phyloP scores from a whole-genome alignment of 2,329 filamentous ascomycete species.

The Phaeoacremonium minimum region DNA sequence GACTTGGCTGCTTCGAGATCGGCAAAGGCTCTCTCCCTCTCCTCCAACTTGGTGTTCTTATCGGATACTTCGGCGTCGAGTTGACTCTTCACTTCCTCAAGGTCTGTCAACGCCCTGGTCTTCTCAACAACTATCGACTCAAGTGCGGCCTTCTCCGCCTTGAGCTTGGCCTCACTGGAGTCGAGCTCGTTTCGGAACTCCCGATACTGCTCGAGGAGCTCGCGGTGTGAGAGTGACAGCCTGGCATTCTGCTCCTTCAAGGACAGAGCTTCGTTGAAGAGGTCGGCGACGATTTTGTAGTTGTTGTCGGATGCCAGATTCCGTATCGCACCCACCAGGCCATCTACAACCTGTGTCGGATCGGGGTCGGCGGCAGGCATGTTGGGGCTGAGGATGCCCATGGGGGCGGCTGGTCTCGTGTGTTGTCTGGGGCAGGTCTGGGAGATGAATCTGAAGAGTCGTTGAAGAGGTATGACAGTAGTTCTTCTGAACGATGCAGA shows the following conservation, averaged over 20 bases:
- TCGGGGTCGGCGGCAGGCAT: slow-evolving; percentile 3
- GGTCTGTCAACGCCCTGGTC: neutral
- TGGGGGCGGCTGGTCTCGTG: too few species aligned
- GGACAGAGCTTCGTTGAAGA: slow-evolving; percentile 25
- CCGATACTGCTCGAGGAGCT: slow-evolving; percentile 26
- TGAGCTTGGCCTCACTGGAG: slow-evolving; percentile 14
- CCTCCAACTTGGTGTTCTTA: slow-evolving; percentile 12
- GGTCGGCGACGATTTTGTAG: slow-evolving; percentile 25
- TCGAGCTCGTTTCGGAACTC: slow-evolving; percentile 25
- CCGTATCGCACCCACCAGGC: slow-evolving; percentile 25
- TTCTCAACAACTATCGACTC: slow-evolving; percentile 1
- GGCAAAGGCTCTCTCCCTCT: slow-evolving; percentile 7
- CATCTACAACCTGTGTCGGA: slow-evolving; percentile 19
- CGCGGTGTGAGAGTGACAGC: slow-evolving; percentile 21
- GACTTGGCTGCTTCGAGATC: slow-evolving; percentile 1
- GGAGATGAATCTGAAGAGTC: too few species aligned
- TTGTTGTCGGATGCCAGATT: slow-evolving; percentile 24
- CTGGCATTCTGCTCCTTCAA: slow-evolving; percentile 24
- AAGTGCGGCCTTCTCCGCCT: slow-evolving; percentile 13
- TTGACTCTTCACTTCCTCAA: neutral
- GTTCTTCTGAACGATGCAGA: too few species aligned
- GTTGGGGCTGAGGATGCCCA: too few species aligned
- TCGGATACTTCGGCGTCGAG: slow-evolving; percentile 8
- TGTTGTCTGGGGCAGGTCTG: too few species aligned
- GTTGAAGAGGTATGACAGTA: too few species aligned